Conservation (phyloP, 306 rosid species). For the Prunus armeniaca region DNA sequence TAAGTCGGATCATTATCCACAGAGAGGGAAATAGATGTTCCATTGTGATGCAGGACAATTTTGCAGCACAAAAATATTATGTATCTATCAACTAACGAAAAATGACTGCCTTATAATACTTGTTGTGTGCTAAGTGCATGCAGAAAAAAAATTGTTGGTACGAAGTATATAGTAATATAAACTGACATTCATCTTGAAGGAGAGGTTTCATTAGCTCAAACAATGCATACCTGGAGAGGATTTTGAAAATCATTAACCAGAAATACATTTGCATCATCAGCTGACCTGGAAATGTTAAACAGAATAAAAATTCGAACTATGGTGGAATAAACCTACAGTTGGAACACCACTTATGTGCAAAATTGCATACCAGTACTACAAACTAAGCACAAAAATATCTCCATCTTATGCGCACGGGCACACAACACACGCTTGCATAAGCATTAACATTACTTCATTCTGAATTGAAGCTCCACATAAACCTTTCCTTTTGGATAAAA, state of each 20-base stretch:
- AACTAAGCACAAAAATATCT: too few species aligned
- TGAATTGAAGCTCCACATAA: too few species aligned
- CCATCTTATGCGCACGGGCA: too few species aligned
- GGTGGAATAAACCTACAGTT: slow-evolving; percentile 5
- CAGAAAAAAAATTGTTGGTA: neutral
- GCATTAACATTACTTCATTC: too few species aligned
- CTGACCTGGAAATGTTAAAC: slow-evolving; percentile 58
- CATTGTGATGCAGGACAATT: neutral
- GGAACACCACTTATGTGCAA: slow-evolving; percentile 12
- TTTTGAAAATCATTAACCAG: slow-evolving; percentile 85
- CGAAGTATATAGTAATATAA: neutral
- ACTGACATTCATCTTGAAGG: neutral
- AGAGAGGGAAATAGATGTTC: neutral
- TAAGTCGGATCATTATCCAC: neutral
- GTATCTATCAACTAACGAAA: neutral
- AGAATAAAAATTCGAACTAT: slow-evolving; percentile 21
- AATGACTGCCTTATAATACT: neutral
- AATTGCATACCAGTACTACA: neutral
- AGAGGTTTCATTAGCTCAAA: neutral
- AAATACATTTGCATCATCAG: slow-evolving; percentile 85
- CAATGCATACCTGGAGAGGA: slow-evolving; percentile 76
- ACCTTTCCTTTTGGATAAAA: too few species aligned
- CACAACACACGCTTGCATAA: too few species aligned
- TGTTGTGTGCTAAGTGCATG: neutral
- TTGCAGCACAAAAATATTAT: neutral